These are phyloP conservation scores for Aspergillus pseudotamarii DNA, from an alignment of 2,329 filamentous ascomycete genomes.

Conservation along the genomic window DNA sequence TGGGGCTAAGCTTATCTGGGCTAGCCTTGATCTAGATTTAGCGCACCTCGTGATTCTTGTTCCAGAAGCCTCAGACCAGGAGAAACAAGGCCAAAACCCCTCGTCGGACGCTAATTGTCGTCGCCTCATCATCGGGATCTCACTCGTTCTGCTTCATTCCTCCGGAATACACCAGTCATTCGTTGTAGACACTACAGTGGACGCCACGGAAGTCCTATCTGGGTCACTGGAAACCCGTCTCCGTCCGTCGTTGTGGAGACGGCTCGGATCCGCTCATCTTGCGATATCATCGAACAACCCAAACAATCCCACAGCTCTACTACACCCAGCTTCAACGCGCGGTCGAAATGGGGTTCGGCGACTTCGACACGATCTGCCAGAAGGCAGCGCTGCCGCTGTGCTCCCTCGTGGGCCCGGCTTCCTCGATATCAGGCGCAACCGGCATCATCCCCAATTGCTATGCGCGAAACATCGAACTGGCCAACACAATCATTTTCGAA, in stretches of 20 bases:
- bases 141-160: background rate
- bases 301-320: slow-evolving; percentile 41
- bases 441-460: slow-evolving; percentile 91
- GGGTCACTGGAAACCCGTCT: slow-evolving; percentile 21
- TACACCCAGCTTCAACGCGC: background rate
- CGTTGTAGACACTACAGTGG: background rate
- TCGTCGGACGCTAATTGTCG: slow-evolving; percentile 6
- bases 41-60: slow-evolving; percentile 32
- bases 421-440: slow-evolving; percentile 66
- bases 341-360: slow-evolving; percentile 72
- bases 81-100: slow-evolving; percentile 7
- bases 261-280: slow-evolving; percentile 22
- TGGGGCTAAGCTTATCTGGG: slow-evolving; percentile 14
- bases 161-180: slow-evolving; percentile 2
- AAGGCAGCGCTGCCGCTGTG: slow-evolving; percentile 86
- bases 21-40: slow-evolving; percentile 20
- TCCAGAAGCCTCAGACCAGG: slow-evolving; percentile 13
- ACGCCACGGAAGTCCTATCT: slow-evolving; percentile 12
- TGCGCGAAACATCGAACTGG: slow-evolving; percentile 90
- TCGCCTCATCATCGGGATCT: slow-evolving; percentile 2
- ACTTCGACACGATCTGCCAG: slow-evolving; percentile 84
- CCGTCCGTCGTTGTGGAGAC: slow-evolving; percentile 39
- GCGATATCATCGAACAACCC: slow-evolving; percentile 24
- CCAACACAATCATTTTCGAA: slow-evolving; percentile 98
- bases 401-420: slow-evolving; percentile 72